Percentiles rank a stretch among this genome's conserved stretches.
These are phyloP conservation scores for Plasmodium coatneyi DNA, from an alignment of 169 alveolate species.

Conservation along the genomic window DNA sequence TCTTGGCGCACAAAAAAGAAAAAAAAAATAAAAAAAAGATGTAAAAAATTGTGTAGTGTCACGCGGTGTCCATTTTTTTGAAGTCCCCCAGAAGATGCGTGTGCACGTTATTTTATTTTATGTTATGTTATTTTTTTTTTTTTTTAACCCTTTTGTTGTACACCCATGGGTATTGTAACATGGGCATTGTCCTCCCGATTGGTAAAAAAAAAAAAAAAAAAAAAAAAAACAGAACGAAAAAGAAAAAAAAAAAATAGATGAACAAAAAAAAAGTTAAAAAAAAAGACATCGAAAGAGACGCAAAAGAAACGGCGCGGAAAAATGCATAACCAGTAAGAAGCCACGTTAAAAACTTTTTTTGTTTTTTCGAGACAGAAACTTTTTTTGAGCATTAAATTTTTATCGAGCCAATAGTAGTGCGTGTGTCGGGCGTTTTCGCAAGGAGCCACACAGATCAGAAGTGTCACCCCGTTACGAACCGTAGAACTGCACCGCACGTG, in stretches of 20 bases:
- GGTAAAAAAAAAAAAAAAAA: neutral
- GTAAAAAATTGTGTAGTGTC: no score
- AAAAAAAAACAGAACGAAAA: constrained; percentile 1
- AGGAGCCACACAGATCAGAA: neutral
- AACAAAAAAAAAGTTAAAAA: neutral
- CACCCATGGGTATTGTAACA: neutral
- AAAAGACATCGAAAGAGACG: no score
- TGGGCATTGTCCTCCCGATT: neutral
- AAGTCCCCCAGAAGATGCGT: neutral
- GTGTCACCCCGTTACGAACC: neutral
- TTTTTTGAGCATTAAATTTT: constrained; percentile 3
- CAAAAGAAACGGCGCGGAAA: neutral
- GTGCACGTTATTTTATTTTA: neutral
- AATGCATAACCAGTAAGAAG: neutral
- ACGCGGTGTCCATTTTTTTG: neutral
- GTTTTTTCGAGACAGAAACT: constrained; percentile 4
- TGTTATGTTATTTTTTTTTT: no score
- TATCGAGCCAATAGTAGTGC: neutral
- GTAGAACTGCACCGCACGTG: constrained; percentile 38
- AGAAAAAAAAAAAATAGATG: neutral
- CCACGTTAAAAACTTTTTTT: constrained; percentile 8
- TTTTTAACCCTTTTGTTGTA: neutral
- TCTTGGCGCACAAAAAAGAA: neutral
- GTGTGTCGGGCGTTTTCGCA: neutral
- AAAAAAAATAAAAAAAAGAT: no score